Evolutionary conservation across 2,329 filamentous ascomycete genomes (phyloP).

Genomic region (Beauveria rudraprayagi): DNA sequence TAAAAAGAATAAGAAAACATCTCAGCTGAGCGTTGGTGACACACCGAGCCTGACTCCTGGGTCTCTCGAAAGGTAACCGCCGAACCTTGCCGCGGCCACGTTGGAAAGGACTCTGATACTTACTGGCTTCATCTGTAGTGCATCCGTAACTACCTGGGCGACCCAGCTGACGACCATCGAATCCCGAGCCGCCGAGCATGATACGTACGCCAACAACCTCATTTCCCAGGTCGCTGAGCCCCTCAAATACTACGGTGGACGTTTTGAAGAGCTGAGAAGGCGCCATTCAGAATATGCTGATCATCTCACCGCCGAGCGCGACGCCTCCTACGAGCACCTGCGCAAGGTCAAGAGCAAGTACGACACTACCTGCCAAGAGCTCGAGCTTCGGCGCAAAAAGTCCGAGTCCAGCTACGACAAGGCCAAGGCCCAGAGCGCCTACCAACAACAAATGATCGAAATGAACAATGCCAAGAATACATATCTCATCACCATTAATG

Average conservation of each 20-base stretch:
- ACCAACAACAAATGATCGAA: conserved; percentile 84
- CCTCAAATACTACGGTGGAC: conserved; percentile 61
- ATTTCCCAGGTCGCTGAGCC: conserved; percentile 78
- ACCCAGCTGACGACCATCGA: conserved; percentile 89
- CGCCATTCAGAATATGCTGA: conserved; percentile 80
- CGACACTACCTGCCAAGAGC: conserved; percentile 85
- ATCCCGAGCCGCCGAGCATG: conserved; percentile 79
- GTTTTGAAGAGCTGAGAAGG: conserved; percentile 89
- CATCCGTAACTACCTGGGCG: conserved; percentile 93
- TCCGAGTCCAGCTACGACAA: conserved; percentile 92
- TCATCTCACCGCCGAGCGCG: conserved; percentile 84
- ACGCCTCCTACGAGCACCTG: conserved; percentile 73
- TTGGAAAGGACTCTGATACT: not conserved
- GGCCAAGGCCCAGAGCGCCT: conserved; percentile 80
- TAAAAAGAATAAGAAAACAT: conserved; percentile 86
- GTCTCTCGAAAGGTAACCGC: conserved; percentile 70
- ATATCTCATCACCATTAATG: conserved; percentile 93
- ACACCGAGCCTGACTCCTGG: conserved; percentile 88
- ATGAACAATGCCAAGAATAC: conserved; percentile 99
- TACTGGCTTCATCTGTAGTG: conserved; percentile 39
- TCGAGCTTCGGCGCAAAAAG: conserved; percentile 92
- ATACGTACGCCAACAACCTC: conserved; percentile 72
- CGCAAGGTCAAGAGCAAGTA: conserved; percentile 91
- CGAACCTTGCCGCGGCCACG: not conserved
- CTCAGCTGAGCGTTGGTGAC: conserved; percentile 85